Evolutionary conservation across 495 filamentous ascomycete genomes (phyloP), one percentile per base, ranked within the genome.

Genomic region (Cryomyces minteri): DNA sequence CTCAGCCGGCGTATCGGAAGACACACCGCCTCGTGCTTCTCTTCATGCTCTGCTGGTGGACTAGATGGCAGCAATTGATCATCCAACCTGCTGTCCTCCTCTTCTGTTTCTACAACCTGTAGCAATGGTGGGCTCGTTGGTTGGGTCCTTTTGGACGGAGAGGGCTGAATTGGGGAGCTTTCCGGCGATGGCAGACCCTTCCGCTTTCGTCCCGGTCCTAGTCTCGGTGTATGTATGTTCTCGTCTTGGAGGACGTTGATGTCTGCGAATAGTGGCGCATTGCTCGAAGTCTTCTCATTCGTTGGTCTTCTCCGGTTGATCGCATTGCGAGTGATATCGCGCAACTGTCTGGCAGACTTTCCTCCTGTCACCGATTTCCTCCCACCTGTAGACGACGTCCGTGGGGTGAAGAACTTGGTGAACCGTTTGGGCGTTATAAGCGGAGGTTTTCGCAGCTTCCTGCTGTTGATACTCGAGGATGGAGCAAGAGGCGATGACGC

Each of bases 391-490:
- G 52, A 34, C 14, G 66, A 60, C 5, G 48, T 52, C 54, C 70
- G 71, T 42, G 87, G 87, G 10, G 83, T 88, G 55, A 93, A 94
- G 65, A 94, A 94, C 31, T 76, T 69, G 37, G 63, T 75, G 54
- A 93, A 93, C 14, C 65, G 60, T 50, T 62, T 64, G 28, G 65
- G 65, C 5, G 65, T 68, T 40, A 68, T 59, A 6, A 61, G 56
- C 1, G 65, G 64, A 14, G 58, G 55, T 43, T 53, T 59, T 44
- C 52, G 62, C 6, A 47, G 58, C 50, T 62, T 66, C 33, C 51
- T 47, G 39, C 44, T 55, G 30, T 47, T 43, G 33, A 39, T 46
- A 32, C 41, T 49, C 29, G 48, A 47, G 38, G 43, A 18, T 10
- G 46, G 39, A 5, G 14, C 44, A 9, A 52, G 52, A 14, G 54